Evolutionary conservation across 768 basidiomycete species (phyloP).

Genomic region (Amanita phalloides): DNA sequence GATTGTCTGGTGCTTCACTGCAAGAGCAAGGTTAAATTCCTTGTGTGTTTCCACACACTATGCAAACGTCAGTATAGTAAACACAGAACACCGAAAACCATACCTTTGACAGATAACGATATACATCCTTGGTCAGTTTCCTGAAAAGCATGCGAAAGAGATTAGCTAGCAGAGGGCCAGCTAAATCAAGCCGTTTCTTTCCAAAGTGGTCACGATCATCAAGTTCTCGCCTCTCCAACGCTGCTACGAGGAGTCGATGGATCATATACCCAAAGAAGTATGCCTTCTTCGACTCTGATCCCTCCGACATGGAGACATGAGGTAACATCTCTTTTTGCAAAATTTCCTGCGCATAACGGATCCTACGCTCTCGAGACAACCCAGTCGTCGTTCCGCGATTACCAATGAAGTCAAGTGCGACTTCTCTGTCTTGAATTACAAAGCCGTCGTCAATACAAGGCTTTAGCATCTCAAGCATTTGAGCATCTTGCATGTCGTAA

Average conservation of each 20-base stretch:
- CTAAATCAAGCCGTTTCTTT: slow-evolving; percentile 93
- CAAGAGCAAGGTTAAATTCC: slow-evolving; percentile 83
- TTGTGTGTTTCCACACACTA: slow-evolving; percentile 96
- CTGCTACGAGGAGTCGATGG: slow-evolving; percentile 87
- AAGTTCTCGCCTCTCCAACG: slow-evolving; percentile 86
- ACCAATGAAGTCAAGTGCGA: slow-evolving; percentile 96
- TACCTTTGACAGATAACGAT: slow-evolving; percentile 95
- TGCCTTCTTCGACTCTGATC: slow-evolving; percentile 95
- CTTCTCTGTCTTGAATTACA: slow-evolving; percentile 95
- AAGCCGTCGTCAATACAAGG: slow-evolving; percentile 98
- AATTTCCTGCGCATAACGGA: slow-evolving; percentile 95
- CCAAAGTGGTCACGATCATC: slow-evolving; percentile 99
- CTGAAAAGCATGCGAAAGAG: slow-evolving; percentile 97
- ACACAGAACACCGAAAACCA: slow-evolving; percentile 1
- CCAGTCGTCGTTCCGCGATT: slow-evolving; percentile 94
- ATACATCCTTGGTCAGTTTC: slow-evolving; percentile 94
- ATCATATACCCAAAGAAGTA: slow-evolving; percentile 99
- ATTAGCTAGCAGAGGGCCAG: slow-evolving; percentile 92
- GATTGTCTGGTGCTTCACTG: slow-evolving; percentile 94
- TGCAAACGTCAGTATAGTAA: slow-evolving; percentile 5
- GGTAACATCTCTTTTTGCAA: slow-evolving; percentile 98
- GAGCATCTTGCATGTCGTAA: slow-evolving; percentile 92
- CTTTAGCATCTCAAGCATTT: slow-evolving; percentile 96
- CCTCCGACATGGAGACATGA: slow-evolving; percentile 92
- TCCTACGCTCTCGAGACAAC: slow-evolving; percentile 83